phyloP scores from a whole-genome alignment of 2,329 filamentous ascomycete species.

The Exophiala mesophila region DNA sequence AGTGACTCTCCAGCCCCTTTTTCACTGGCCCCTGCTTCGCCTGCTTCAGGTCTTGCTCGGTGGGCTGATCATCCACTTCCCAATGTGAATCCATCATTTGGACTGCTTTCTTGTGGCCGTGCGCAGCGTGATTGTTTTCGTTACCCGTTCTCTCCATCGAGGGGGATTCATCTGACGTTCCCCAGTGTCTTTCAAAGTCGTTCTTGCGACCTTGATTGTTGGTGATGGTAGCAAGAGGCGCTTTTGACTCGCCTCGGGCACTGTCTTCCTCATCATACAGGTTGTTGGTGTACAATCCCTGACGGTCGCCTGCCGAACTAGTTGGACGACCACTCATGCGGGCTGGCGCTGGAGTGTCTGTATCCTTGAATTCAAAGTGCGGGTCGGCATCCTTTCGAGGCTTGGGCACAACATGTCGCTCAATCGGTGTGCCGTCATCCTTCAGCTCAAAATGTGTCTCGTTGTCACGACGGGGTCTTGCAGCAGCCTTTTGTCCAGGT shows the following conservation, averaged over 20 bases:
- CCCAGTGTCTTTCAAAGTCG: slow-evolving; percentile 73
- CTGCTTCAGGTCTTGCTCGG: slow-evolving; percentile 30
- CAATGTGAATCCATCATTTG: slow-evolving; percentile 66
- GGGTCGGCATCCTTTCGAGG: slow-evolving; percentile 72
- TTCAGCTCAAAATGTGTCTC: slow-evolving; percentile 78
- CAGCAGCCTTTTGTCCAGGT: slow-evolving; percentile 29
- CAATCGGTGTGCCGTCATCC: slow-evolving; percentile 53
- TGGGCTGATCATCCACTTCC: slow-evolving; percentile 39
- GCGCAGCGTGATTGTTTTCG: slow-evolving; percentile 44
- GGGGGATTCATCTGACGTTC: slow-evolving; percentile 65
- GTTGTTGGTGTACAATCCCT: slow-evolving; percentile 72
- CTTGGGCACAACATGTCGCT: slow-evolving; percentile 33
- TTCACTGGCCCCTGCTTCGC: slow-evolving; percentile 9
- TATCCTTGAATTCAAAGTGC: slow-evolving; percentile 78
- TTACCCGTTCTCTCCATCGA: slow-evolving; percentile 37
- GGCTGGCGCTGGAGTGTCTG: slow-evolving; percentile 45
- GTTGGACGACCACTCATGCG: slow-evolving; percentile 29
- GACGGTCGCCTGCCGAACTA: slow-evolving; percentile 42
- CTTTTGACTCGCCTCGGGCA: slow-evolving; percentile 28
- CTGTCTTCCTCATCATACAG: slow-evolving; percentile 61
- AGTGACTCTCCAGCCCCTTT: slow-evolving; percentile 31
- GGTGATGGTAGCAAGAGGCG: slow-evolving; percentile 61
- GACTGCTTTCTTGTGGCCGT: slow-evolving; percentile 63
- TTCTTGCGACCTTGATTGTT: slow-evolving; percentile 70
- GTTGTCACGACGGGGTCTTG: slow-evolving; percentile 68